Evolutionary conservation across 139 green algal species (phyloP).

Genomic region (Trebouxia sp.): DNA sequence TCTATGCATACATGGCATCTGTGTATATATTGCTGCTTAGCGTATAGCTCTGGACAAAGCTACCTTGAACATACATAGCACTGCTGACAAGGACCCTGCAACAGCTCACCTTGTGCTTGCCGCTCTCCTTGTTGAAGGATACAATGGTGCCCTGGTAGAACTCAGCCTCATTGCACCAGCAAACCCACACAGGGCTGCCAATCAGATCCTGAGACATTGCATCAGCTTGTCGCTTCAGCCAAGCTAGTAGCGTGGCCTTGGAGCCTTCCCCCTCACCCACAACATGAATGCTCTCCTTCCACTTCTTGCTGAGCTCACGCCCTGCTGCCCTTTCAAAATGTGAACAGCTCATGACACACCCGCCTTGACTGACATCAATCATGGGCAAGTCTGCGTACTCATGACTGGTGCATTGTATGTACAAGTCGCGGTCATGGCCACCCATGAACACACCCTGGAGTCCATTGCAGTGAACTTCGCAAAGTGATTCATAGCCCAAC

Average conservation of each 20-base stretch:
- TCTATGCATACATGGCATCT: too few relatives aligned
- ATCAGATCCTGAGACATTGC: slow-evolving; percentile 21
- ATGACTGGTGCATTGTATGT: slow-evolving; percentile 34
- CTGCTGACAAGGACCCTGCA: too few relatives aligned
- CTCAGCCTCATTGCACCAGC: slow-evolving; percentile 38
- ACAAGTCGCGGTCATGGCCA: slow-evolving; percentile 44
- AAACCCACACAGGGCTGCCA: slow-evolving; percentile 37
- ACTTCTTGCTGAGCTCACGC: slow-evolving; percentile 48
- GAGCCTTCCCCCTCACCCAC: slow-evolving; percentile 39
- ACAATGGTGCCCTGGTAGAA: slow-evolving; percentile 41
- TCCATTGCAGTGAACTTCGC: slow-evolving; percentile 44
- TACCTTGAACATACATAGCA: too few relatives aligned
- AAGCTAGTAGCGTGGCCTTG: slow-evolving; percentile 34
- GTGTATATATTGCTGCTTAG: too few relatives aligned
- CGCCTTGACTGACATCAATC: slow-evolving; percentile 38
- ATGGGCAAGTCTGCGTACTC: slow-evolving; percentile 36
- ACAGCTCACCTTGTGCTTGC: slow-evolving; percentile 43
- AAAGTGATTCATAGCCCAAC: slow-evolving; percentile 39
- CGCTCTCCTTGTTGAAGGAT: slow-evolving; percentile 33
- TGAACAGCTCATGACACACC: slow-evolving; percentile 47
- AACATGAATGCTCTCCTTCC: slow-evolving; percentile 53
- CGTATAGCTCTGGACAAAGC: too few relatives aligned
- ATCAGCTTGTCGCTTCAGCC: slow-evolving; percentile 37
- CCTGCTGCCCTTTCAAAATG: slow-evolving; percentile 44
- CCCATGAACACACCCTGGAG: slow-evolving; percentile 40